Percentiles rank a stretch among this genome's conserved stretches.
These are phyloP conservation scores for Metarhizium guizhouense DNA, from an alignment of 2,329 filamentous ascomycete species.

Conservation along the genomic window DNA sequence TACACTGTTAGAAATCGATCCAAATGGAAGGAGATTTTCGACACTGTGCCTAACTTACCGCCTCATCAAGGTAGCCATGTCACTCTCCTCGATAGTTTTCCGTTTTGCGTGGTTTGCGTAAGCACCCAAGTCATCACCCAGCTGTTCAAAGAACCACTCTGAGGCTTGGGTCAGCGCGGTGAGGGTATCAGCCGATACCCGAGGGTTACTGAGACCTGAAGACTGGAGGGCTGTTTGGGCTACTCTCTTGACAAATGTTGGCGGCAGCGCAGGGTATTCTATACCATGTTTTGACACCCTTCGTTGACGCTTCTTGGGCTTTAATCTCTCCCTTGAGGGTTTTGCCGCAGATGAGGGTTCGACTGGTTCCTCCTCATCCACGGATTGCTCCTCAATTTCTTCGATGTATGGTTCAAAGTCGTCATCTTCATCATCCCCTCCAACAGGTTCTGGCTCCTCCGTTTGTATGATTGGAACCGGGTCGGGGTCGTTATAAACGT, in stretches of 20 bases:
- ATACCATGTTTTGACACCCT: constrained; percentile 60
- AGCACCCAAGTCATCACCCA: constrained; percentile 67
- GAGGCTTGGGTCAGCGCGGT: constrained; percentile 69
- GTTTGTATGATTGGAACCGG: neutral
- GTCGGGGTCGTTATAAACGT: constrained; percentile 1
- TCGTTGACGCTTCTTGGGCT: constrained; percentile 28
- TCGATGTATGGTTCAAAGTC: neutral
- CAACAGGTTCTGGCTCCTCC: neutral
- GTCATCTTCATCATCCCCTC: neutral
- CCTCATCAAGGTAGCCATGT: constrained; percentile 73
- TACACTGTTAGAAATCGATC: constrained; percentile 19
- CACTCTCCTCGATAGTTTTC: constrained; percentile 78
- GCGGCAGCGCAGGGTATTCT: constrained; percentile 66
- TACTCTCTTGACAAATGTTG: constrained; percentile 63
- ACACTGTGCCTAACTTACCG: constrained; percentile 44
- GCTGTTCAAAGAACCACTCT: constrained; percentile 88
- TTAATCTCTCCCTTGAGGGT: constrained; percentile 6
- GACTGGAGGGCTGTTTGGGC: constrained; percentile 63
- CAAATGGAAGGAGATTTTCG: neutral
- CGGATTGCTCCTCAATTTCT: neutral
- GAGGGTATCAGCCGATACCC: constrained; percentile 65
- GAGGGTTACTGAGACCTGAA: constrained; percentile 55
- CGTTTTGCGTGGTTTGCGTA: constrained; percentile 77
- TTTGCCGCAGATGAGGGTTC: constrained; percentile 2
- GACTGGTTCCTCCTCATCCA: neutral